Conservation (phyloP, 2,329 filamentous ascomycete species). For the Pseudocercospora pini-densiflorae region DNA sequence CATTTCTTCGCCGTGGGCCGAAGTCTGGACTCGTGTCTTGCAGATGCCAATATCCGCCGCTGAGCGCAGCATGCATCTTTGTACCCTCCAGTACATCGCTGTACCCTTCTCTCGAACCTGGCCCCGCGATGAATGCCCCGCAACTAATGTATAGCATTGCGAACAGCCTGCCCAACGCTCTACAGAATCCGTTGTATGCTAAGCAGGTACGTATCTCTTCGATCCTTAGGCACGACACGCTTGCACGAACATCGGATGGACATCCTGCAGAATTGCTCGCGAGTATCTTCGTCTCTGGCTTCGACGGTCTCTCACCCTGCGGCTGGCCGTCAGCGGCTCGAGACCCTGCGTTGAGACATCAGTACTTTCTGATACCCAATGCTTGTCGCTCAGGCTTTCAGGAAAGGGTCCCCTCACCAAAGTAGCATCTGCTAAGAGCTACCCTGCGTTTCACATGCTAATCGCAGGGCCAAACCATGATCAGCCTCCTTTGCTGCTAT, state of each 20-base stretch:
- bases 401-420: slow-evolving; percentile 1
- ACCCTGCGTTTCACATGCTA: slow-evolving; percentile 10
- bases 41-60: neutral
- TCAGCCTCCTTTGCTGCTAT: neutral
- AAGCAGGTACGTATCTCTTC: neutral
- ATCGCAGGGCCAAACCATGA: neutral
- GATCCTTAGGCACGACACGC: neutral
- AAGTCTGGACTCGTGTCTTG: slow-evolving; percentile 2
- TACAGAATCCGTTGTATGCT: neutral
- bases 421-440: neutral
- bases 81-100: neutral
- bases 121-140: slow-evolving; percentile 2
- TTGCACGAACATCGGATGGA: neutral
- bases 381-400: neutral
- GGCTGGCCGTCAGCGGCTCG: neutral
- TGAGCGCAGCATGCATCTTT: neutral
- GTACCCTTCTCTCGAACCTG: neutral
- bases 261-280: neutral
- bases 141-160: neutral
- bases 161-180: neutral
- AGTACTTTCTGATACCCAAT: neutral
- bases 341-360: slow-evolving; percentile 11
- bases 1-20: neutral
- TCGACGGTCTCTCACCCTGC: neutral
- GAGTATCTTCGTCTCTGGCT: neutral